Evolutionary conservation across 2,329 filamentous ascomycete genomes (phyloP).

Genomic region (Akanthomyces uredinophilus): DNA sequence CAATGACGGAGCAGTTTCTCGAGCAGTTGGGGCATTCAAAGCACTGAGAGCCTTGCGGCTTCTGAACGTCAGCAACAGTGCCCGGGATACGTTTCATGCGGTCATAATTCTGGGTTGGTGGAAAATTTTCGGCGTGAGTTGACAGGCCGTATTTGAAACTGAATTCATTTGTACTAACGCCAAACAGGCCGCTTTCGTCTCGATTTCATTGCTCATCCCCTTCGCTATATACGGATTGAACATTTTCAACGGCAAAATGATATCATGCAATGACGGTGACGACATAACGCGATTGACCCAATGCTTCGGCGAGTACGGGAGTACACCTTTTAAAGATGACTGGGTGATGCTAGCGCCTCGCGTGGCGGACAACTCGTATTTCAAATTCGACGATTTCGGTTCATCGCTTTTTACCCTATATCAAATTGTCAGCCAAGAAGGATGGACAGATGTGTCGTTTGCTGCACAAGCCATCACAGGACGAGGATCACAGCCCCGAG

Average conservation of each 20-base stretch:
- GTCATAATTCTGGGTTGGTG: constrained; percentile 89
- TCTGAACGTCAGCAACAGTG: constrained; percentile 93
- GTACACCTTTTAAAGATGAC: constrained; percentile 62
- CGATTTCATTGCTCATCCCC: constrained; percentile 86
- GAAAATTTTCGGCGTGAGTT: constrained; percentile 79
- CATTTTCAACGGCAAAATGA: constrained; percentile 78
- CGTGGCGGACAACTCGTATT: constrained; percentile 74
- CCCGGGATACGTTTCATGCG: constrained; percentile 92
- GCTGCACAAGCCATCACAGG: constrained; percentile 77
- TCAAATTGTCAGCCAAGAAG: constrained; percentile 97
- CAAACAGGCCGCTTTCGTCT: constrained; percentile 74
- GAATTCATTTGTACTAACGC: constrained; percentile 17
- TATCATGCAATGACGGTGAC: constrained; percentile 64
- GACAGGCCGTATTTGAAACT: background rate
- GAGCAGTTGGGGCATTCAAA: constrained; percentile 95
- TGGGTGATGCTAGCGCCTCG: constrained; percentile 84
- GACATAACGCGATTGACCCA: constrained; percentile 57
- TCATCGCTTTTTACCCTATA: constrained; percentile 92
- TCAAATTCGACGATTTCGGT: constrained; percentile 93
- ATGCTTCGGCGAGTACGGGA: constrained; percentile 80
- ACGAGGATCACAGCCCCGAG: constrained; percentile 64
- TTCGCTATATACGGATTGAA: constrained; percentile 96
- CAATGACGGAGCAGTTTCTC: constrained; percentile 77
- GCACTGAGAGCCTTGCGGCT: constrained; percentile 84
- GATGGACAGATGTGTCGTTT: constrained; percentile 93